Evolutionary conservation across 2,329 filamentous ascomycete genomes (phyloP), one percentile per base, ranked within the genome.

Genomic region (Penicillium palitans): DNA sequence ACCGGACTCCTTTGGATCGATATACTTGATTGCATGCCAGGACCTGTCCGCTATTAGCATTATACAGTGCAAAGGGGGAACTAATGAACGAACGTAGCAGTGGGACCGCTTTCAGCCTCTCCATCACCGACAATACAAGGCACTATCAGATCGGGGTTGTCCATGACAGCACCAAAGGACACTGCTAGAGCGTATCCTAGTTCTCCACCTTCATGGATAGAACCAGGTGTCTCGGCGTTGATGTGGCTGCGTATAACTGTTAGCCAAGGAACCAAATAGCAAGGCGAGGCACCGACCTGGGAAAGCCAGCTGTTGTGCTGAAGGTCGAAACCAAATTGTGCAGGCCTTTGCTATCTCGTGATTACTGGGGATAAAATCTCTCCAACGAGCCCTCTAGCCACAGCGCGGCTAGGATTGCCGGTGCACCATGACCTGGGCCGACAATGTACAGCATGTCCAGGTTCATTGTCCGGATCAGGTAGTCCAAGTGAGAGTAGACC

Each of bases 201-300:
- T 69, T 89, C 87, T n/a, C 87, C 87, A 52, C 87, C 87, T 66
- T 89, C 87, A 54, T 89, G 87, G 44, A 89, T 89, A 0, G 85
- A 76, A 2, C 87, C 87, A 0, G 87, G 87, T 0, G 86, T 88
- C 66, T 89, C 85, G 3, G 86, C 82, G 67, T 88, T 89, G 72
- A 88, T 88, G 68, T 89, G 86, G 61, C 84, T 87, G 25, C 13
- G 21, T 8, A 13, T 33, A 44, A n/a, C n/a, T 10, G 12, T 53
- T 50, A 61, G 31, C 10, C 24, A 33, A 33, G 8, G 48, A 74
- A 33, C 13, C 7, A 41, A 12, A 41, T 15, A 25, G 4, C 27
- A 40, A 4, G n/a, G n/a, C 3, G 9, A 13, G 6, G 6, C 3
- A 52, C 59, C 39, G 31, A 76, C 80, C 81, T 84, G 0, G 86